These are phyloP conservation scores for Elaphomyces granulatus DNA, from an alignment of 495 filamentous ascomycete species.

Conservation along the genomic window DNA sequence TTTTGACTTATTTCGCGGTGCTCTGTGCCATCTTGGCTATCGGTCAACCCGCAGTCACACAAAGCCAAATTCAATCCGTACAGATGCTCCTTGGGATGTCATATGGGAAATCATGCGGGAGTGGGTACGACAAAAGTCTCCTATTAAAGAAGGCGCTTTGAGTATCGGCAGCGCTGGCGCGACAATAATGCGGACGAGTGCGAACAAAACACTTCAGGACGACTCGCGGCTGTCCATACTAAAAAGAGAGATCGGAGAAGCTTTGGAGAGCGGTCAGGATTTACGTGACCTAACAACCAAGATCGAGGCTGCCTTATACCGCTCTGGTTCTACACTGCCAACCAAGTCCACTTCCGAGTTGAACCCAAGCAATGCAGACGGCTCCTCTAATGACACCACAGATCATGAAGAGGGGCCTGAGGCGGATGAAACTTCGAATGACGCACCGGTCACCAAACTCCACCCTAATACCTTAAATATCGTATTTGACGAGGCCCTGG, in stretches of 20 bases:
- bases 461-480: conserved; percentile 40
- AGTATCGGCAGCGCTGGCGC: conserved; percentile 54
- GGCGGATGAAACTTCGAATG: no score
- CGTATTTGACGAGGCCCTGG: conserved; percentile 70
- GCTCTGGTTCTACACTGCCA: no score
- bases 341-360: background rate
- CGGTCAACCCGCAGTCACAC: conserved; percentile 68
- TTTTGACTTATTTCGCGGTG: conserved; percentile 59
- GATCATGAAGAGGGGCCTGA: no score
- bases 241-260: conserved; percentile 24
- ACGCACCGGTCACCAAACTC: no score
- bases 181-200: conserved; percentile 41
- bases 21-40: conserved; percentile 67
- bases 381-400: conserved; percentile 1
- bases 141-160: conserved; percentile 55
- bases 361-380: background rate
- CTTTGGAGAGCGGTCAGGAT: conserved; percentile 23
- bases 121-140: conserved; percentile 66
- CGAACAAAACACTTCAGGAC: conserved; percentile 9
- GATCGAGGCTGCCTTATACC: conserved; percentile 34
- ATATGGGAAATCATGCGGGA: conserved; percentile 92
- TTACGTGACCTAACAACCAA: conserved; percentile 26
- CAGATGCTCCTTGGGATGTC: conserved; percentile 74
- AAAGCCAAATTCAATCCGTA: conserved; percentile 77
- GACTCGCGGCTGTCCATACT: conserved; percentile 15